These are phyloP conservation scores for Podosphaera leucotricha DNA, from an alignment of 2,329 filamentous ascomycete genomes.

Conservation along the genomic window DNA sequence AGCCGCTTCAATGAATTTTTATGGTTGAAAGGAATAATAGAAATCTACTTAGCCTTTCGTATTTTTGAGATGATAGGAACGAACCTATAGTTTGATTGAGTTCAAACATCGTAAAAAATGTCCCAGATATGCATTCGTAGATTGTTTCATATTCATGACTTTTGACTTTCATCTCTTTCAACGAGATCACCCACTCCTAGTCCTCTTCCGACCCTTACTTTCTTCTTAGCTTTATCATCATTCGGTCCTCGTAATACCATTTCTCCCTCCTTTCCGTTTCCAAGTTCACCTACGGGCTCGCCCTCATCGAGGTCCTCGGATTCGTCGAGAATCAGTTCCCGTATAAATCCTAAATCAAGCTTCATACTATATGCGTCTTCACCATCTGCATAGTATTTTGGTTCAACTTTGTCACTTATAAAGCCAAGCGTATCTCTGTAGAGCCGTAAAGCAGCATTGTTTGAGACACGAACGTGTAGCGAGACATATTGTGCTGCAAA, in stretches of 20 bases:
- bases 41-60: too few species aligned
- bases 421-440: slow-evolving; percentile 88
- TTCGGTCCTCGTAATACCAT: slow-evolving; percentile 18
- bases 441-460: slow-evolving; percentile 70
- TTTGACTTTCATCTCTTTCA: slow-evolving; percentile 41
- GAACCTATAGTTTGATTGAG: too few species aligned
- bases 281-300: slow-evolving; percentile 43
- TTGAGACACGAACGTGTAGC: slow-evolving; percentile 85
- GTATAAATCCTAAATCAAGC: slow-evolving; percentile 45
- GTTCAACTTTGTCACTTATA: slow-evolving; percentile 62
- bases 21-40: too few species aligned
- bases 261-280: slow-evolving; percentile 16
- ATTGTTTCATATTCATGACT: slow-evolving; percentile 10
- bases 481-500: slow-evolving; percentile 83
- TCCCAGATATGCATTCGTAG: too few species aligned
- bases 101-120: too few species aligned
- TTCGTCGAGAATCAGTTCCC: slow-evolving; percentile 24
- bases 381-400: slow-evolving; percentile 90
- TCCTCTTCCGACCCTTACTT: slow-evolving; percentile 62
- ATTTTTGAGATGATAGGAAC: too few species aligned
- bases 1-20: too few species aligned
- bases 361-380: slow-evolving; percentile 93
- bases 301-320: slow-evolving; percentile 36
- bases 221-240: slow-evolving; percentile 40
- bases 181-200: slow-evolving; percentile 60